phyloP scores from a whole-genome alignment of 176 grass and related monocot species.

The Tuctoria greenei region DNA sequence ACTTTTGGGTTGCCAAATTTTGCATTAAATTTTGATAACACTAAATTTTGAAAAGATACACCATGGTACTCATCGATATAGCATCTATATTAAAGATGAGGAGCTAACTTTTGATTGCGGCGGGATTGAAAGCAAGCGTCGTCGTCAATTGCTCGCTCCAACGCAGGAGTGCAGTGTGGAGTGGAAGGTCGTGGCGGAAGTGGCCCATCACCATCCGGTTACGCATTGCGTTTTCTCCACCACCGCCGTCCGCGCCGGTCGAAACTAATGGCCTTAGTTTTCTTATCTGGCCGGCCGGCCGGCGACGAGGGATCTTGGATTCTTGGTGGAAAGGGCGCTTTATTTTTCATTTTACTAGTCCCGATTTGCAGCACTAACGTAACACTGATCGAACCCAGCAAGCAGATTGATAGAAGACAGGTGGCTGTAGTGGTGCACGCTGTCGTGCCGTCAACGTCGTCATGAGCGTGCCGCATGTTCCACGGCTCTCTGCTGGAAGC shows the following conservation, averaged over 20 bases:
- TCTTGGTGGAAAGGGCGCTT: background rate
- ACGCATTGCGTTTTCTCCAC: background rate
- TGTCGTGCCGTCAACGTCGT: background rate
- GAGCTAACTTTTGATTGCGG: too few species aligned
- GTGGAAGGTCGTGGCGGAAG: background rate
- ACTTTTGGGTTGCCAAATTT: too few species aligned
- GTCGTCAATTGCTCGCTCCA: background rate
- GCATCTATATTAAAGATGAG: too few species aligned
- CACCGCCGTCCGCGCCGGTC: background rate
- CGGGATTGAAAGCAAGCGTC: too few species aligned
- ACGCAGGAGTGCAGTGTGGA: background rate
- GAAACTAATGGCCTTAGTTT: slow-evolving; percentile 42
- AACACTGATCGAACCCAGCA: background rate
- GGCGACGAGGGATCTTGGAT: background rate
- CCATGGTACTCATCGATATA: too few species aligned
- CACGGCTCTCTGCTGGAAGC: background rate
- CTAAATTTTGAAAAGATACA: too few species aligned
- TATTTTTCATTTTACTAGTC: background rate
- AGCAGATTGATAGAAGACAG: background rate
- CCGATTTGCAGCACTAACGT: slow-evolving; percentile 15
- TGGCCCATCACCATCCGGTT: slow-evolving; percentile 14
- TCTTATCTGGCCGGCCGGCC: slow-evolving; percentile 25
- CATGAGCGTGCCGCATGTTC: background rate
- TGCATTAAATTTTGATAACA: too few species aligned
- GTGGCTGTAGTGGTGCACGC: background rate